These are phyloP conservation scores for Oryza coarctata DNA, from an alignment of 176 grass and related monocot species.

Conservation along the genomic window DNA sequence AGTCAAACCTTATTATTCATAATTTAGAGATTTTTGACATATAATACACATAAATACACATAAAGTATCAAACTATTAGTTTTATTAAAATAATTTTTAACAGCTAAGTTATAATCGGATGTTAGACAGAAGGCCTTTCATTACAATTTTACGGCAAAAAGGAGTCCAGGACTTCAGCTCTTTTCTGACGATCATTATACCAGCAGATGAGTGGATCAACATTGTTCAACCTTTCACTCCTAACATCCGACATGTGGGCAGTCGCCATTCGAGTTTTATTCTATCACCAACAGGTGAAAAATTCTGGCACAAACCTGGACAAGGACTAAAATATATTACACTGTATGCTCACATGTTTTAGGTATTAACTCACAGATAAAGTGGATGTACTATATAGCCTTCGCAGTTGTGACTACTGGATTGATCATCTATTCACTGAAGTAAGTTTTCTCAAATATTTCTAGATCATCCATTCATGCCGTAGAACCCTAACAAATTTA, in stretches of 20 bases:
- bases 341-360: slow-evolving; percentile 29
- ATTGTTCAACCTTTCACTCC: slow-evolving; percentile 57
- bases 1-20: too few species aligned
- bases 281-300: slow-evolving; percentile 50
- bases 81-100: too few species aligned
- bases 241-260: slow-evolving; percentile 71
- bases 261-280: slow-evolving; percentile 58
- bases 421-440: slow-evolving; percentile 52
- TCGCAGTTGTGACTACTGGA: slow-evolving; percentile 48
- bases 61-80: too few species aligned
- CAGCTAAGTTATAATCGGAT: too few species aligned
- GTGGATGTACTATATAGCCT: slow-evolving; percentile 58
- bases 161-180: not conserved
- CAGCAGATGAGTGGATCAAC: slow-evolving; percentile 64
- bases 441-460: slow-evolving; percentile 31
- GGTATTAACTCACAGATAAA: slow-evolving; percentile 41
- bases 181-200: slow-evolving; percentile 8
- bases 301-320: not conserved
- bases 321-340: slow-evolving; percentile 7
- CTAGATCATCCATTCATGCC: not conserved
- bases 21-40: too few species aligned
- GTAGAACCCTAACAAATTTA: slow-evolving; percentile 11
- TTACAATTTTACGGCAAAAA: slow-evolving; percentile 19
- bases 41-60: too few species aligned
- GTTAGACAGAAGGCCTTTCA: too few species aligned